These are phyloP conservation scores for Cercospora sesami DNA, from an alignment of 2,329 filamentous ascomycete species.

Conservation along the genomic window DNA sequence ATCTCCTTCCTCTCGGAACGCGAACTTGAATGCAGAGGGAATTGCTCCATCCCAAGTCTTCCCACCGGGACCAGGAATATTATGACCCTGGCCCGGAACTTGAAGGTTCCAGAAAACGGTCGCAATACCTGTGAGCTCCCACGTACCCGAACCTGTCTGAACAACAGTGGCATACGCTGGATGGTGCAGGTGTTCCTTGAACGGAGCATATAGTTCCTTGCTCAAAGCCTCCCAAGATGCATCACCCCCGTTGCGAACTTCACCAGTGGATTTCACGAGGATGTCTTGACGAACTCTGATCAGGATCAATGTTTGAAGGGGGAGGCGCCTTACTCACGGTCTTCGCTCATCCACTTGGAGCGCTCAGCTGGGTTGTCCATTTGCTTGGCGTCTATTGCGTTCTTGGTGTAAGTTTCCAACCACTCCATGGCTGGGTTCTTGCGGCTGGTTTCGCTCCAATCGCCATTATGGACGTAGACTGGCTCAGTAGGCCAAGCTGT, in stretches of 20 bases:
- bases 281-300: background rate
- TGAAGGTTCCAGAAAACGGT: conserved; percentile 28
- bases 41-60: conserved; percentile 34
- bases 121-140: conserved; percentile 32
- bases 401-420: conserved; percentile 32
- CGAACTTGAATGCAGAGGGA: conserved; percentile 30
- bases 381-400: conserved; percentile 21
- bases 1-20: conserved; percentile 28
- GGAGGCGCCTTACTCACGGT: background rate
- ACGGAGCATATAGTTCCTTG: conserved; percentile 31
- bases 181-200: conserved; percentile 30
- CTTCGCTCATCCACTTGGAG: conserved; percentile 9
- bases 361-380: background rate
- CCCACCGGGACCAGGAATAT: conserved; percentile 24
- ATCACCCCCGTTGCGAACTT: conserved; percentile 27
- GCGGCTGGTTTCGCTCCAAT: conserved; percentile 29
- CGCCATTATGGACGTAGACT: conserved; percentile 28
- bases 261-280: conserved; percentile 24
- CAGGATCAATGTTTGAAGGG: background rate
- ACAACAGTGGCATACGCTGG: conserved; percentile 24
- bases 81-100: conserved; percentile 23
- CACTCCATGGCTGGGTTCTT: conserved; percentile 32
- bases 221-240: conserved; percentile 25
- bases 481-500: conserved; percentile 23
- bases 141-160: conserved; percentile 29